phyloP scores from a whole-genome alignment of 345 rosid species.

The Euphorbia peplus region DNA sequence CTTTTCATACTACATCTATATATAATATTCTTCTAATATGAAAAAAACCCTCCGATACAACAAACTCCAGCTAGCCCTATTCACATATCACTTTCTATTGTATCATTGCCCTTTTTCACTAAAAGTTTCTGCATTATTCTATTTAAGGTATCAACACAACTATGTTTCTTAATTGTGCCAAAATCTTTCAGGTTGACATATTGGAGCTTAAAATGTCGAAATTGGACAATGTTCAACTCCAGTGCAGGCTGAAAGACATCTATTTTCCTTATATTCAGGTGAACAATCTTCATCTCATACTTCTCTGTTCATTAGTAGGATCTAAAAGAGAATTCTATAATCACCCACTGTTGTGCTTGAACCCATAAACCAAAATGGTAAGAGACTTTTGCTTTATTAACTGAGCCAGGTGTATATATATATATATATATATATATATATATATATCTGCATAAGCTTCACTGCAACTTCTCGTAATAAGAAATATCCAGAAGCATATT shows the following conservation, averaged over 20 bases:
- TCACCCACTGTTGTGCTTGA: background rate
- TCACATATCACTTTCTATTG: no score
- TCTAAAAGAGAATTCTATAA: background rate
- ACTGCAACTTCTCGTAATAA: background rate
- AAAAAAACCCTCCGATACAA: no score
- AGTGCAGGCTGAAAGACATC: slow-evolving; percentile 74
- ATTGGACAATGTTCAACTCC: slow-evolving; percentile 41
- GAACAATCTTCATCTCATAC: background rate
- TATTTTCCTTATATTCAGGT: slow-evolving; percentile 89
- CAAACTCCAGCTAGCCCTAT: no score
- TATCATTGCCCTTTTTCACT: no score
- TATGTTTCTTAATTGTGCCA: background rate
- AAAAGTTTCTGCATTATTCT: no score
- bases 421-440: no score
- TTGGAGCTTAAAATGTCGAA: slow-evolving; percentile 40
- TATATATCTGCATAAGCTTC: background rate
- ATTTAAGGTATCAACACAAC: no score
- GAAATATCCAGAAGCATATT: background rate
- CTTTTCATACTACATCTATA: no score
- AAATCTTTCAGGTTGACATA: slow-evolving; percentile 56
- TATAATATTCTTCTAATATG: no score
- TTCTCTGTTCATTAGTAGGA: background rate
- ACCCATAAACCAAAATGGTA: slow-evolving; percentile 32
- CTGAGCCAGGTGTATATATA: slow-evolving; percentile 7
- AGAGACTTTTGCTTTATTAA: slow-evolving; percentile 40